Evolutionary conservation across 768 basidiomycete genomes (phyloP), one percentile per base, ranked within the genome.

Genomic region (Mycena vulgaris): DNA sequence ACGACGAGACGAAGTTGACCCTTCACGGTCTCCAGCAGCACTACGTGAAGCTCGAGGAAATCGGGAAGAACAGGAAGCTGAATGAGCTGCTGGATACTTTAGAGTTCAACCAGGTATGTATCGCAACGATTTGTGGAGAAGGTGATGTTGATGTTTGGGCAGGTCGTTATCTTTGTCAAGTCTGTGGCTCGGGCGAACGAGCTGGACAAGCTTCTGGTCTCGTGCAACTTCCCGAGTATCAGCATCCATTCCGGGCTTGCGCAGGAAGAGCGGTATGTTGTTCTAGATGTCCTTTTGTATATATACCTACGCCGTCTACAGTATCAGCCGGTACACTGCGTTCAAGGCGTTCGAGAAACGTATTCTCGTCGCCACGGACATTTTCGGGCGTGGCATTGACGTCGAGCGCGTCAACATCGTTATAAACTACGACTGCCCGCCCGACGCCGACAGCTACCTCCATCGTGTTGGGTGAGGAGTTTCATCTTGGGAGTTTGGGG

Each of bases 261-360:
- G 45, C 98, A 99, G 80, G 96, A 97, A 76, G 98, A 99, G 83
- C 94, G 98, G 96, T 97, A 77, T 25, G 93, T 84, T 16, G 40
- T 45, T 51, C 25, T n/a, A 3, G 23, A 25, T 19, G 31, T 27
- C 9, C 13, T 23, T 19, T 8, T 55, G 16, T 2, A 17, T 25
- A 31, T 53, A 31, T 62, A 63, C 42, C 47, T 37, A 56, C 57
- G 37, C 28, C 31, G 51, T 35, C 35, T 62, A 23, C 74, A 97
- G 96, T 66, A 99, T 99, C 80, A 89, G 88, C 66, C 94, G 97
- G 19, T 99, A 99, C 84, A 94, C 95, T 30, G 95, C 97, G 40
- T 99, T 99, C 89, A 99, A 99, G 84, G 95, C 95, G 21, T 99
- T 99, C 75, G 98, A 99, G 86, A 99, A 98, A 85, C 96, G 98